Evolutionary conservation across 345 rosid genomes (phyloP), one percentile per base, ranked within the genome.

Genomic region (Psidium guajava): DNA sequence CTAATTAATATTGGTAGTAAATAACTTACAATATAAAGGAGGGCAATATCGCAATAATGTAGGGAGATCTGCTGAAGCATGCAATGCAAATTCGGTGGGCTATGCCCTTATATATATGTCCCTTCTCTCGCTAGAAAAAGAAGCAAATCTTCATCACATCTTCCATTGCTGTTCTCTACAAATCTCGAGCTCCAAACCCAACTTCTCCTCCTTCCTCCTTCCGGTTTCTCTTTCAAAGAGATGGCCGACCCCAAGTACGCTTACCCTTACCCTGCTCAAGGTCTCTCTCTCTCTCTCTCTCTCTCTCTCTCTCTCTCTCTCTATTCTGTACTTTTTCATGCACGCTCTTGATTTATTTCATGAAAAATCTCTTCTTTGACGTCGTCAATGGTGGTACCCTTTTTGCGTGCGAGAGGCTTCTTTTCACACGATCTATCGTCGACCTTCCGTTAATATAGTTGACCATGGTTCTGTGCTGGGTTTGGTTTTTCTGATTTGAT

Each of bases 181-280:
- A 36, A 69, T 64, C 80, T 69, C 13, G 80, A 20, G 14, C 80
- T 69, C 47, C 80, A 36, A 20, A 11, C 80, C 10, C 27, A 8
- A 56, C n/a, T 55, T 22, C 21, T 11, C 40, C 80, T 20, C 8
- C 24, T 24, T 69, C 25, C 59, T 36, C 25, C 77, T 69, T 24
- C 47, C 28, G 9, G 24, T 69, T 36, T 69, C 47, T 36, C 80
- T 36, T 69, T 9, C 13, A 18, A 36, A 69, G 25, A 36, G 80
- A 88, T 91, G 94, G 90, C 91, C 83, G 94, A 91, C 58, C 91
- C 92, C 36, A 92, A 92, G 83, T 89, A 90, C 69, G 92, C 88
- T 83, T 89, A 90, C 84, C 95, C 95, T 82, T 90, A 91, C 85
- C 93, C 94, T 77, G 88, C 91, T 83, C 93, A 90, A 89, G 91